Evolutionary conservation across 208 protist species (phyloP).

Genomic region (Acanthamoeba triangularis): DNA sequence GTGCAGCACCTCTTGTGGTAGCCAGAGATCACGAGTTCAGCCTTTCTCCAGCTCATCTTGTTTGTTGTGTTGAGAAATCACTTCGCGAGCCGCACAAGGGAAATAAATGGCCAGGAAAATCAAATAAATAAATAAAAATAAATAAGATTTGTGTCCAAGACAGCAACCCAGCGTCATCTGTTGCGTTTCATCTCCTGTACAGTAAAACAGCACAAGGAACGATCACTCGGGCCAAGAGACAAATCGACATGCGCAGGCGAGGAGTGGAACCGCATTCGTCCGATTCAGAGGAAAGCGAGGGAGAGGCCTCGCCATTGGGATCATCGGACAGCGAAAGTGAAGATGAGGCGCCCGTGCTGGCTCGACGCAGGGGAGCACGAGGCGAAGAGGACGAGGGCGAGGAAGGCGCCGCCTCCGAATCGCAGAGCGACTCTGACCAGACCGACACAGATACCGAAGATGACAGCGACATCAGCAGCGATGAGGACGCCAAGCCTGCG

Average conservation of each 20-base stretch:
- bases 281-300: neutral
- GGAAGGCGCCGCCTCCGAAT: neutral
- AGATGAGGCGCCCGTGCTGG: neutral
- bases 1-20: slow-evolving; percentile 34
- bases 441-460: neutral
- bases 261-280: neutral
- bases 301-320: neutral
- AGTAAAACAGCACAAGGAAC: neutral
- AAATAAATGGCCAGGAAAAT: neutral
- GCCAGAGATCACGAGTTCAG: slow-evolving; percentile 2
- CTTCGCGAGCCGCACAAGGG: neutral
- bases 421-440: neutral
- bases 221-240: no score
- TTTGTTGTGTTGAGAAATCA: neutral
- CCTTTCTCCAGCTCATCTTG: slow-evolving; percentile 18
- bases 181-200: no score
- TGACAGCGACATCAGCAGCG: neutral
- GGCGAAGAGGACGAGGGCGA: neutral
- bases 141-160: neutral
- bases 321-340: neutral
- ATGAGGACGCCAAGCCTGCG: neutral
- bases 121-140: neutral
- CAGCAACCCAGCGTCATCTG: no score
- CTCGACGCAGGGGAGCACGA: neutral
- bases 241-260: neutral